These are phyloP conservation scores for Sphaerostilbella broomeana DNA, from an alignment of 2,329 filamentous ascomycete species.

Conservation along the genomic window DNA sequence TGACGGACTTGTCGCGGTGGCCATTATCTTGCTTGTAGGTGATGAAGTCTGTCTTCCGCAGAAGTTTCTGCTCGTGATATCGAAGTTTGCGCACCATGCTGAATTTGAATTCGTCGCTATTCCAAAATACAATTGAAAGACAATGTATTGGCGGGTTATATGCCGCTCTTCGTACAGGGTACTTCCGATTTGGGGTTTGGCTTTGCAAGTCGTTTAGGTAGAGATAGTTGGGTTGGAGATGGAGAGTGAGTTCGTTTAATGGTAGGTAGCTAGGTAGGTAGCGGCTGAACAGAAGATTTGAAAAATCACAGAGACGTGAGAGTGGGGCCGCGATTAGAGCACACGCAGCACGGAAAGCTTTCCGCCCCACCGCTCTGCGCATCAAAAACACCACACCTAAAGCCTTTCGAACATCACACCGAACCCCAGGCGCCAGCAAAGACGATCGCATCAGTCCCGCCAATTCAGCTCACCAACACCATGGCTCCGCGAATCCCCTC, in stretches of 20 bases:
- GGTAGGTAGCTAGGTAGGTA: too few species aligned
- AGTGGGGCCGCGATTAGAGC: too few species aligned
- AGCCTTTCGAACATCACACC: slow-evolving; percentile 7
- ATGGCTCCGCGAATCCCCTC: slow-evolving; percentile 37
- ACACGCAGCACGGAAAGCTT: slow-evolving; percentile 10
- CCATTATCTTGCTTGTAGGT: slow-evolving; percentile 84
- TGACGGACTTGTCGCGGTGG: slow-evolving; percentile 75
- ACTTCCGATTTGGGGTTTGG: too few species aligned
- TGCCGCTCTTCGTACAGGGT: too few species aligned
- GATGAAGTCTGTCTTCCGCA: slow-evolving; percentile 89
- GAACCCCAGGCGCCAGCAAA: neutral
- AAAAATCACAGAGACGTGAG: too few species aligned
- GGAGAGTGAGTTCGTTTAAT: too few species aligned
- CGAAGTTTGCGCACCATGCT: slow-evolving; percentile 93
- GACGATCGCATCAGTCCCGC: neutral
- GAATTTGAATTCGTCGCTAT: too few species aligned
- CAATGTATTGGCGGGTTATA: too few species aligned
- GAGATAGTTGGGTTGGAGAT: too few species aligned
- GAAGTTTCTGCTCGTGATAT: slow-evolving; percentile 92
- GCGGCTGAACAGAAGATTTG: too few species aligned
- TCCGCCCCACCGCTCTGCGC: slow-evolving; percentile 10
- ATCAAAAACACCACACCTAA: slow-evolving; percentile 7
- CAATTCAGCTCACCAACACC: neutral
- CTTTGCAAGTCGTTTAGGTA: too few species aligned
- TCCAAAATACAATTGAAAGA: too few species aligned